These are phyloP conservation scores for Alternaria ventricosa DNA, from an alignment of 2,329 filamentous ascomycete species.

Conservation along the genomic window DNA sequence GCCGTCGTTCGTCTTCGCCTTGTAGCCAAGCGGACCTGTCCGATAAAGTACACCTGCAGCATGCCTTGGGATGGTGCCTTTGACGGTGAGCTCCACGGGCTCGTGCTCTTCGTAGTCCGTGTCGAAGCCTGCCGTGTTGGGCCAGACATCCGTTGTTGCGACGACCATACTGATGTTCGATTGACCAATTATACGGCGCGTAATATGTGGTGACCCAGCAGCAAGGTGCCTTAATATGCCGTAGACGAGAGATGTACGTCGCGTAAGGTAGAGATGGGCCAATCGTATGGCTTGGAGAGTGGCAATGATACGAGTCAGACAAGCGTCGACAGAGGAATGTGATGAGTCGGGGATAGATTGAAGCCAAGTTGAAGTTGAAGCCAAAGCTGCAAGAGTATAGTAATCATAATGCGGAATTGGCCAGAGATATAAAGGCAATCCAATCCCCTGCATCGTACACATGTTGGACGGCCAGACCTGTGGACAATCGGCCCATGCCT, in stretches of 20 bases:
- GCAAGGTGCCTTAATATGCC: background rate
- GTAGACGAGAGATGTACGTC: background rate
- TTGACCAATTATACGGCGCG: background rate
- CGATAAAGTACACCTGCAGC: slow-evolving; percentile 70
- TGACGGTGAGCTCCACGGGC: slow-evolving; percentile 68
- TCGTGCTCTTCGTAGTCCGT: slow-evolving; percentile 69
- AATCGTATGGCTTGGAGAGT: background rate
- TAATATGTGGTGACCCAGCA: background rate
- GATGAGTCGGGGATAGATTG: background rate
- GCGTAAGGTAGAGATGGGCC: background rate
- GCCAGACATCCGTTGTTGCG: slow-evolving; percentile 33
- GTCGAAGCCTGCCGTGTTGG: slow-evolving; percentile 60
- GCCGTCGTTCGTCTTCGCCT: slow-evolving; percentile 66
- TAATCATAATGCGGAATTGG: background rate
- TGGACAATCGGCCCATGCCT: background rate
- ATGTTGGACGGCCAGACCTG: background rate
- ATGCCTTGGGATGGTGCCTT: slow-evolving; percentile 73
- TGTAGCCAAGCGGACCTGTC: slow-evolving; percentile 73
- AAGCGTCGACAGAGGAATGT: background rate
- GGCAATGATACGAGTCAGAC: background rate
- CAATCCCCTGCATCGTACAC: background rate
- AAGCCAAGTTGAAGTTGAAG: background rate
- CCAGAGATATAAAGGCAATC: background rate
- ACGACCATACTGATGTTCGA: background rate
- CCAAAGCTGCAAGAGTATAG: background rate